Evolutionary conservation across 495 filamentous ascomycete genomes (phyloP), one percentile per base, ranked within the genome.

Genomic region (Penicillium waksmanii): DNA sequence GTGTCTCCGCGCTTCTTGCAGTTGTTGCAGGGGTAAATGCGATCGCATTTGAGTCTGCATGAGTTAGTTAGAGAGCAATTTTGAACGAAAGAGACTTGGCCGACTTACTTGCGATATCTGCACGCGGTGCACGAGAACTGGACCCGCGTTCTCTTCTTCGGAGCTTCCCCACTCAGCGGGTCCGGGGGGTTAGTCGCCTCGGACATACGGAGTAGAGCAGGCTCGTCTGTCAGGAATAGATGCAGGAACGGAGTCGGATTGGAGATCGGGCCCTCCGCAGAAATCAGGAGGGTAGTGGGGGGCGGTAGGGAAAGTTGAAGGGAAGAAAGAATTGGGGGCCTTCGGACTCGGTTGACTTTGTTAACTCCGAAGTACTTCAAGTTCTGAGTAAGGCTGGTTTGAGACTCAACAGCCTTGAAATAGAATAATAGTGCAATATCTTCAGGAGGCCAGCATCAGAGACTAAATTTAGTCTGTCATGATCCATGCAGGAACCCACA

Each of bases 41-140:
- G 81, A 52, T 80, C 77, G 61, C 81, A 83, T 73, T 81, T 84
- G 13, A 83, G 67, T 63, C 81, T 84, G 57, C 17, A n/a, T 13
- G 2, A 40, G 36, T 13, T 3, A 11, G 13, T 38, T 25, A 19
- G 36, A 17, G 42, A 31, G 21, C 57, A 35, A 34, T 19, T 27
- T 48, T 21, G 6, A 31, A 9, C 6, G 21, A 23, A 2, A 11
- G 21, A 27, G 11, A 10, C 46, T 31, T 27, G 3, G 4, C 46
- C 49, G 33, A 34, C 77, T 61, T 65, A 82, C 81, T 84, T 84
- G 51, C 81, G 77, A 43, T 68, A 73, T 60, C 81, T 71, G 62
- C 81, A 84, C 15, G 75, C 74, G 12, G 80, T 84, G 66, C 81
- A 84, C 3, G 81, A 84, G 46, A 83, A 77, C 50, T 82, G 77